Evolutionary conservation across 2,329 filamentous ascomycete species (phyloP).

Genomic region (Cercospora brassicicola): DNA sequence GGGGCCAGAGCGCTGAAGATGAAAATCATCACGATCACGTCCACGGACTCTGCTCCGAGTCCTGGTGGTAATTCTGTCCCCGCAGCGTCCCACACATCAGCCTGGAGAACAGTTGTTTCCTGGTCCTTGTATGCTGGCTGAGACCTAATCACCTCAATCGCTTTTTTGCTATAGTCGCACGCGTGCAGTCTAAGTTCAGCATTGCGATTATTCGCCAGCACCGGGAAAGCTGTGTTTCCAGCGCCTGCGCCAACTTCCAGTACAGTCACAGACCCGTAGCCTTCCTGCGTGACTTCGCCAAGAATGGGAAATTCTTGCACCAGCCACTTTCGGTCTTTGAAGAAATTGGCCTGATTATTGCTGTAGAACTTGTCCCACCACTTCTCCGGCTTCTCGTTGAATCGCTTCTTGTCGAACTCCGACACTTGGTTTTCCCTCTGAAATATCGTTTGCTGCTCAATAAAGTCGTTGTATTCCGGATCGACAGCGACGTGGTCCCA

Average conservation of each 20-base stretch:
- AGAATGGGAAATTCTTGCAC: conserved; percentile 92
- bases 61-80: conserved; percentile 69
- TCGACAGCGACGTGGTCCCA: conserved; percentile 98
- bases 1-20: conserved; percentile 93
- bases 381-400: conserved; percentile 86
- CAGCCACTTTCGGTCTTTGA: conserved; percentile 98
- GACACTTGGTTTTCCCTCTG: conserved; percentile 85
- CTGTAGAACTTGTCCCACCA: conserved; percentile 99
- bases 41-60: conserved; percentile 74
- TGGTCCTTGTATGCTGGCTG: conserved; percentile 71
- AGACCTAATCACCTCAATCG: conserved; percentile 85
- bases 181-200: conserved; percentile 79
- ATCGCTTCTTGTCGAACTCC: conserved; percentile 87
- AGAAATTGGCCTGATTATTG: conserved; percentile 96
- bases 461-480: conserved; percentile 80
- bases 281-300: conserved; percentile 68
- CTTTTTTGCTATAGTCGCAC: conserved; percentile 93
- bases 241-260: conserved; percentile 93
- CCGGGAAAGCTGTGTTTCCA: conserved; percentile 93
- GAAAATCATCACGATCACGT: conserved; percentile 93
- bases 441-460: conserved; percentile 77
- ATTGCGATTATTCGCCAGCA: conserved; percentile 82
- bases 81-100: conserved; percentile 93
- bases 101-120: conserved; percentile 61
- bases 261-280: conserved; percentile 68